Percentiles rank a stretch among this genome's conserved stretches.
Evolutionary conservation across 306 rosid genomes (phyloP).

Genomic region (Prunus persica): DNA sequence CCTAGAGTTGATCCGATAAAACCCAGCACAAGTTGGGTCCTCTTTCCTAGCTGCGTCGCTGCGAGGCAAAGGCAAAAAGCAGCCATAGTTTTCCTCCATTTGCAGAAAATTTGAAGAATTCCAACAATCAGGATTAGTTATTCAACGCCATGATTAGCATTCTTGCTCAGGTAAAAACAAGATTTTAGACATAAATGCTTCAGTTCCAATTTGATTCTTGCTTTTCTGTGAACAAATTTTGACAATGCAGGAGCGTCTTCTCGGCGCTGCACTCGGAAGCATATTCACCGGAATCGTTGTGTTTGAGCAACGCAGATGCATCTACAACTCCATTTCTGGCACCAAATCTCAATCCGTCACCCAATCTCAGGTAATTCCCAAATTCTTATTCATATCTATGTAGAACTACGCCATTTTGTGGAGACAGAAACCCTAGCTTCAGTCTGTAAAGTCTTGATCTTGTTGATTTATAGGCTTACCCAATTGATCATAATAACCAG

Average conservation of each 20-base stretch:
- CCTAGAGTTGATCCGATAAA: not conserved
- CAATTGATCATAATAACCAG: not conserved
- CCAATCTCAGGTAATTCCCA: conserved; percentile 38
- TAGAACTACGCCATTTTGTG: not conserved
- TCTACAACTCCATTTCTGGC: conserved; percentile 56
- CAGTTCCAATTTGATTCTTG: not conserved
- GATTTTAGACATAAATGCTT: not conserved
- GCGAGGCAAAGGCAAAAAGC: not conserved
- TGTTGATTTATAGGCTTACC: not conserved
- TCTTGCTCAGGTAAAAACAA: conserved; percentile 58
- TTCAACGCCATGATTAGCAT: conserved; percentile 59
- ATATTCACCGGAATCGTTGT: conserved; percentile 56
- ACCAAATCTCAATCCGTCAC: conserved; percentile 26
- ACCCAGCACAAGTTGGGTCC: not conserved
- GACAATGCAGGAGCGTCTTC: conserved; percentile 61
- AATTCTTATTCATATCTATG: not conserved
- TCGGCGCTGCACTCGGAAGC: conserved; percentile 79
- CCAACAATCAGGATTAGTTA: not conserved
- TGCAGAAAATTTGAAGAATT: not conserved
- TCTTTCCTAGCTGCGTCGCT: too few species aligned
- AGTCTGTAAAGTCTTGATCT: not conserved
- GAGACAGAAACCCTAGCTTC: conserved; percentile 12
- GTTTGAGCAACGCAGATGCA: conserved; percentile 63
- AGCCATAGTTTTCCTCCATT: not conserved
- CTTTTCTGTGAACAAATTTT: not conserved